These are phyloP conservation scores for Eragrostis tef DNA, from an alignment of 202 grass and related monocot species.

Conservation along the genomic window DNA sequence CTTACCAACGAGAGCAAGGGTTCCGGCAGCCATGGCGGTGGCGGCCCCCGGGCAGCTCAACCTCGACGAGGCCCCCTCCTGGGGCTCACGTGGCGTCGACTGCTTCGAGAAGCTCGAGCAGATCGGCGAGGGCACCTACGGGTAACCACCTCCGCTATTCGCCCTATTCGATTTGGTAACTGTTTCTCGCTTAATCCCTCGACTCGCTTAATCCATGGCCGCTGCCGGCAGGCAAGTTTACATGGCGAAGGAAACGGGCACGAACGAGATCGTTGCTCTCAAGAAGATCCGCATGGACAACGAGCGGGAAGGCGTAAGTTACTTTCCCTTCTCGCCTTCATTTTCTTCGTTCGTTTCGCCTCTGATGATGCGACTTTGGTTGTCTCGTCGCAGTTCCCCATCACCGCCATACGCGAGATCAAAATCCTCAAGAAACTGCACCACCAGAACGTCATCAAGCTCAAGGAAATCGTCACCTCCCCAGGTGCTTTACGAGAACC, in stretches of 20 bases:
- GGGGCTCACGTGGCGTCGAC: conserved; percentile 88
- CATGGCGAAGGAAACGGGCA: conserved; percentile 88
- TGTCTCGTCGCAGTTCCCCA: conserved; percentile 65
- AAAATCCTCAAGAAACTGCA: conserved; percentile 97
- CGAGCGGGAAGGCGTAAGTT: conserved; percentile 87
- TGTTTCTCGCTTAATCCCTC: not conserved
- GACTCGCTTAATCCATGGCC: not conserved
- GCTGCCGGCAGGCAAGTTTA: conserved; percentile 64
- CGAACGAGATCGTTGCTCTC: conserved; percentile 84
- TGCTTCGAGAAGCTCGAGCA: conserved; percentile 98
- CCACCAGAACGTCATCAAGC: conserved; percentile 88
- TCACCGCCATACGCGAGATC: conserved; percentile 93
- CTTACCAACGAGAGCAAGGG: not conserved
- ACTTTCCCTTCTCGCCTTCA: not conserved
- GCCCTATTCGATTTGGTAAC: conserved; percentile 8
- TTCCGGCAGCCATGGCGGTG: conserved; percentile 58
- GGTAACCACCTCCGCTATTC: conserved; percentile 44
- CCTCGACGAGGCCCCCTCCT: conserved; percentile 70
- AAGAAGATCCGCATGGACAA: conserved; percentile 99
- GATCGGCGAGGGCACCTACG: conserved; percentile 94
- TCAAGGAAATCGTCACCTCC: conserved; percentile 97
- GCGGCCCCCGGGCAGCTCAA: conserved; percentile 78
- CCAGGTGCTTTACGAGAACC: conserved; percentile 62
- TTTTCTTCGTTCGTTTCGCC: not conserved
- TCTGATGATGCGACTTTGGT: not conserved